phyloP scores from a whole-genome alignment of 257 asterid genomes.

The Cruciata laevipes region DNA sequence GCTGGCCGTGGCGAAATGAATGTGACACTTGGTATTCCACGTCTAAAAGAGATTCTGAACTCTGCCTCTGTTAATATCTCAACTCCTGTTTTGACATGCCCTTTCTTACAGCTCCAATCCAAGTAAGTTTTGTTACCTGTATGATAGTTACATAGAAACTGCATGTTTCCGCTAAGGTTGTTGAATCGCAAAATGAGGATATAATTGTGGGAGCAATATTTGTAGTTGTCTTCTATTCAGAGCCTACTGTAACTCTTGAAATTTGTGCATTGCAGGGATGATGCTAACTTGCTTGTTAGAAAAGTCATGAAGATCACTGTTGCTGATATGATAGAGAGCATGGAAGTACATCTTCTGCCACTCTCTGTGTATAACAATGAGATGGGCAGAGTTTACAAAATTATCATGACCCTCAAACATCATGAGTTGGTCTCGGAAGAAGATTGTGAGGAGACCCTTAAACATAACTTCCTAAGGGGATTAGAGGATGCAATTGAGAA shows the following conservation, averaged over 20 bases:
- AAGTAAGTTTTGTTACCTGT: constrained; percentile 43
- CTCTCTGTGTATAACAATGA: constrained; percentile 25
- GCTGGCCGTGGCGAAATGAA: constrained; percentile 99
- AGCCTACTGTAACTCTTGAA: neutral
- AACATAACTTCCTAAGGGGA: constrained; percentile 37
- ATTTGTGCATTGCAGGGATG: constrained; percentile 41
- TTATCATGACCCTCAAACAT: constrained; percentile 51
- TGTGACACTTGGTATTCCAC: constrained; percentile 98
- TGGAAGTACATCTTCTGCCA: constrained; percentile 54
- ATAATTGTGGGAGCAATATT: too few species aligned
- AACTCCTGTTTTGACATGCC: constrained; percentile 93
- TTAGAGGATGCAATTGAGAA: constrained; percentile 76
- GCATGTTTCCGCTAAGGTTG: neutral
- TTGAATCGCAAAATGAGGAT: neutral
- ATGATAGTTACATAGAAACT: neutral
- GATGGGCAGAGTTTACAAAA: constrained; percentile 48
- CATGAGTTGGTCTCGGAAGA: constrained; percentile 54
- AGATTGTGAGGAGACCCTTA: constrained; percentile 50
- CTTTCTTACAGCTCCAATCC: constrained; percentile 53
- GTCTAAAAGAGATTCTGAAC: constrained; percentile 95
- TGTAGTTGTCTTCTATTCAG: neutral
- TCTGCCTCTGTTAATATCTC: constrained; percentile 67
- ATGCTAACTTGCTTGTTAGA: constrained; percentile 60
- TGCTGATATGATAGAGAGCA: constrained; percentile 77
- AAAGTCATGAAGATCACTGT: constrained; percentile 61